Evolutionary conservation across 495 filamentous ascomycete species (phyloP), one percentile per base, ranked within the genome.

Genomic region (Halenospora varia): DNA sequence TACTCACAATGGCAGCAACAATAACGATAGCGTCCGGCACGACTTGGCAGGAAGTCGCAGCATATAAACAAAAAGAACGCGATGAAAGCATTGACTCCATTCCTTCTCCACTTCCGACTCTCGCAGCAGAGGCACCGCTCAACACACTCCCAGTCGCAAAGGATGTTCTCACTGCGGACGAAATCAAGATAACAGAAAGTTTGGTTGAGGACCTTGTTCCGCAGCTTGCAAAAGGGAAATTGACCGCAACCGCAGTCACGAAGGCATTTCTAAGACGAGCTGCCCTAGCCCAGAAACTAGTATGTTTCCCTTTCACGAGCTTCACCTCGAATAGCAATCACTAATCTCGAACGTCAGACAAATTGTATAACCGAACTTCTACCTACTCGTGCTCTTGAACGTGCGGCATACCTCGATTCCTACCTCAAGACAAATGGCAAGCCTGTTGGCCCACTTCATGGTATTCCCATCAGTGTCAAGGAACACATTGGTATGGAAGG

Each of bases 321-420:
- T 59, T 47, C 59, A 46, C 10, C 47, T 61, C 22, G 45, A 45
- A 58, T 49, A 15, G 8, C 53, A 8, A 48, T 53, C 10, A 63
- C 64, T 22, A 62, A 59, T 0, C 3, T 57, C 10, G 51, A 57
- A 56, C 57, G 26, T 62, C 52, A 73, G 63, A 78, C 73, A 19
- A 80, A 82, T 62, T 87, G 85, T 65, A 68, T 85, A 48, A 87
- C 86, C 3, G 86, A 89, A 68, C 74, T 89, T 2, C 76, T 89
- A 42, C 82, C 85, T 11, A 68, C 81, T 10, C 71, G 75, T 10
- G 87, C 85, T 10, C 70, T 91, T 6, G 64, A 72, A 44, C 75
- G 75, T 18, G 88, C 88, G 2, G 73, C 72, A 49, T 62, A 69
- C 15, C 79, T 89, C 1, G 88, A 90, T 68, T 62, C 69, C 9